phyloP scores from a whole-genome alignment of 2,329 filamentous ascomycete species.

The Neocucurbitaria cava region DNA sequence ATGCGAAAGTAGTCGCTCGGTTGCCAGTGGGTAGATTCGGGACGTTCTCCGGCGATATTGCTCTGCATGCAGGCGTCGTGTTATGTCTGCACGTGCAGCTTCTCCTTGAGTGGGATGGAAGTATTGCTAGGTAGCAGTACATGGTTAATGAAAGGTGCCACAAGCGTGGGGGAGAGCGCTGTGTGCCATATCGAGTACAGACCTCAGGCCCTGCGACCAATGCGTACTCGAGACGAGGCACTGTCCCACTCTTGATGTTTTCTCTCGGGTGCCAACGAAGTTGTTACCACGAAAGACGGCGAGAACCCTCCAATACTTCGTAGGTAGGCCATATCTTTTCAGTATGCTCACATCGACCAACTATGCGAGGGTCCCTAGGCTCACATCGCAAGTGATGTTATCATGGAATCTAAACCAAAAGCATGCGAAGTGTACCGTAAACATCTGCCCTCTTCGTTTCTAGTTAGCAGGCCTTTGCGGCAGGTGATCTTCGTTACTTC shows the following conservation, averaged over 20 bases:
- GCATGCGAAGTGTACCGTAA: no score
- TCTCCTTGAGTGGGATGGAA: neutral
- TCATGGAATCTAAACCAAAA: no score
- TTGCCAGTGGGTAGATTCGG: slow-evolving; percentile 17
- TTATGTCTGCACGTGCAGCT: slow-evolving; percentile 9
- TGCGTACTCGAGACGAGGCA: neutral
- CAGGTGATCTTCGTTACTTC: no score
- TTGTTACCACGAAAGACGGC: no score
- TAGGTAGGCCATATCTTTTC: no score
- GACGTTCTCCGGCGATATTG: slow-evolving; percentile 22
- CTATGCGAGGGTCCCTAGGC: no score
- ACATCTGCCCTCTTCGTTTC: no score
- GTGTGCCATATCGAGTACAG: neutral
- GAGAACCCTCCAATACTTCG: no score
- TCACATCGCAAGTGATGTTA: no score
- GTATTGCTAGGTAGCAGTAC: slow-evolving; percentile 16
- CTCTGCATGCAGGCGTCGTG: slow-evolving; percentile 12
- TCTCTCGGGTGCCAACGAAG: neutral
- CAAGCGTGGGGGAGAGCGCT: slow-evolving; percentile 1
- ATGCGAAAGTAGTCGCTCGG: slow-evolving; percentile 2
- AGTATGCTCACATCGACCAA: no score
- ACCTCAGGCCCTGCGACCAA: neutral
- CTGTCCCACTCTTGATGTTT: neutral
- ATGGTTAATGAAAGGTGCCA: slow-evolving; percentile 4
- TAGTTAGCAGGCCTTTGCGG: no score